Conservation (phyloP, 148 eudicot species). For the Fagopyrum homotropicum region DNA sequence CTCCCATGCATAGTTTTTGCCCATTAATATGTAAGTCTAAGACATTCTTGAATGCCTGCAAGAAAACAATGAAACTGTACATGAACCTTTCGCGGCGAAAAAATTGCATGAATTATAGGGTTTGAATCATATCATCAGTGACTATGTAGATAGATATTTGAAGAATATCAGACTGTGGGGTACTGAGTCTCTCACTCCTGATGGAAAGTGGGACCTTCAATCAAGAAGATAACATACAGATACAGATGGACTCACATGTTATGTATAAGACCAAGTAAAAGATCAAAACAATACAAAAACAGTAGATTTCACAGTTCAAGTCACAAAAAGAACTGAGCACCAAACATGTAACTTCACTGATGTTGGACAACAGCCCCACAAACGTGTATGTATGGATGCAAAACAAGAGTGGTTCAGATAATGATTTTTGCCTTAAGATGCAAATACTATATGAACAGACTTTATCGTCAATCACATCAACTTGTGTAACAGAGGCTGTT, state of each 20-base stretch:
- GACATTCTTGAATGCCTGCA: conserved; percentile 76
- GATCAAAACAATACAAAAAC: neutral
- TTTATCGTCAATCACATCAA: neutral
- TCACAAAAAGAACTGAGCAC: conserved; percentile 2
- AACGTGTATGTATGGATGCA: neutral
- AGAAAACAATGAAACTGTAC: conserved; percentile 11
- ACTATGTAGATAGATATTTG: conserved; percentile 1
- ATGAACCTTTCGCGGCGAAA: neutral
- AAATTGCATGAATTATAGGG: neutral
- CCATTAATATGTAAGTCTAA: conserved; percentile 38
- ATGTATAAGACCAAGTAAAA: neutral
- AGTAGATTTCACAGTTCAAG: neutral
- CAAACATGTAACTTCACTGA: neutral
- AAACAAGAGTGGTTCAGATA: neutral
- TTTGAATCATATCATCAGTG: neutral
- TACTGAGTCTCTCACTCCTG: conserved; percentile 7
- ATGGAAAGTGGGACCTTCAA: neutral
- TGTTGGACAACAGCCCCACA: neutral
- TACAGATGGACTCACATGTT: conserved; percentile 1
- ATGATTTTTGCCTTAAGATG: neutral
- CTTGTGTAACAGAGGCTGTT: neutral
- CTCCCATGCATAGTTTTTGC: conserved; percentile 25
- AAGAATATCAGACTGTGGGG: neutral
- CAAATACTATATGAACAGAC: neutral
- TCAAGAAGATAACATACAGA: conserved; percentile 3